Percentiles rank a stretch among this genome's conserved stretches.
These are phyloP conservation scores for Colletotrichum tofieldiae DNA, from an alignment of 2,329 filamentous ascomycete species.

Conservation along the genomic window DNA sequence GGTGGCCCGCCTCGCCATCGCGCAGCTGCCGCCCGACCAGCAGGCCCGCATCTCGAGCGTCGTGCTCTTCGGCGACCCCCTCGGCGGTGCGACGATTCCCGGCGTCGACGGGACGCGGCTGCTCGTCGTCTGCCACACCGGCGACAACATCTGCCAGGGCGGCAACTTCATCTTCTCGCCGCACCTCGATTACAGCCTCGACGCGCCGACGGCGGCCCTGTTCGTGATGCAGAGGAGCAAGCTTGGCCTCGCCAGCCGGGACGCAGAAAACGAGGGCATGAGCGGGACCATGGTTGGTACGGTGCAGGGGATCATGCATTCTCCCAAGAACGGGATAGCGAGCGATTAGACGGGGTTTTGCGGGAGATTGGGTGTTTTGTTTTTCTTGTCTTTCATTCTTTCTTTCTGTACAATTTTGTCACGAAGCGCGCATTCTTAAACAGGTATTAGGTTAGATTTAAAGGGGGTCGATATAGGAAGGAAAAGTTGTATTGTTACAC, in stretches of 20 bases:
- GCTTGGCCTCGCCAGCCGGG: constrained; percentile 46
- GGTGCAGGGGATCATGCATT: constrained; percentile 37
- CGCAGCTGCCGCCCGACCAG: constrained; percentile 44
- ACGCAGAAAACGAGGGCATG: constrained; percentile 48
- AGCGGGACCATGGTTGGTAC: constrained; percentile 41
- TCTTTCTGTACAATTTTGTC: too few species aligned
- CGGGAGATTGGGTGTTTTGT: not conserved
- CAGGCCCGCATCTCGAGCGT: constrained; percentile 46
- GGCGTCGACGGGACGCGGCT: constrained; percentile 46
- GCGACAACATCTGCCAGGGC: constrained; percentile 51
- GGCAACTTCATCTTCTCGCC: constrained; percentile 28
- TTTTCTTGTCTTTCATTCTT: not conserved
- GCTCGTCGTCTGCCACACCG: constrained; percentile 48
- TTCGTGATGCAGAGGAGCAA: constrained; percentile 47
- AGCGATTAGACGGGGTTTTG: constrained; percentile 2
- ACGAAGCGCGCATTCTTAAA: not conserved
- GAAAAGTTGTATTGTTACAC: constrained; percentile 10
- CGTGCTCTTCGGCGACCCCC: constrained; percentile 52
- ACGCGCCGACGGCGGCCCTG: constrained; percentile 43
- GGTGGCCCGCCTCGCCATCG: constrained; percentile 49
- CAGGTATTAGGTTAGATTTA: not conserved
- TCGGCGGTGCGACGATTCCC: constrained; percentile 44
- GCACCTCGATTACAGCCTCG: constrained; percentile 42
- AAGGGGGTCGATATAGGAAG: not conserved
- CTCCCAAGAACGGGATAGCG: constrained; percentile 10